A percentile compares a stretch with the other conserved stretches of the same genome.
Conservation (phyloP, 495 filamentous ascomycete species). For the Penicillium bovifimosum region DNA sequence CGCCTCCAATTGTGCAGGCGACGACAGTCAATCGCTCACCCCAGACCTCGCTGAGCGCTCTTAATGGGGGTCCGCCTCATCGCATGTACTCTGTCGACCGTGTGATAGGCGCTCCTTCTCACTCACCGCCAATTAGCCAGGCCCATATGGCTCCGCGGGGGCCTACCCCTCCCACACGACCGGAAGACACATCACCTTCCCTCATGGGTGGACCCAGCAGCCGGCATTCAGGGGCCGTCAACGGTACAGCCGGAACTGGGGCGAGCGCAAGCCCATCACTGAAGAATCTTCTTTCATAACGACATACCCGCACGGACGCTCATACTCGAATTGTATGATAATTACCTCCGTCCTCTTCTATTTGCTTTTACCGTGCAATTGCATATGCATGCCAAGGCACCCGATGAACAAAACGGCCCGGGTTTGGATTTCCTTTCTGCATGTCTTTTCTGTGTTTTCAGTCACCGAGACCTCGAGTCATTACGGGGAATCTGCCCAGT, state of each 20-base stretch:
- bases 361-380: constrained; percentile 17
- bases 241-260: constrained; percentile 34
- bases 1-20: constrained; percentile 40
- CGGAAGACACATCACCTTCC: constrained; percentile 30
- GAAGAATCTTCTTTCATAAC: constrained; percentile 65
- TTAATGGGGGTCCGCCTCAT: constrained; percentile 35
- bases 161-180: constrained; percentile 28
- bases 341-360: constrained; percentile 15
- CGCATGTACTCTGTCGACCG: constrained; percentile 35
- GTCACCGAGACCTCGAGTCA: neutral
- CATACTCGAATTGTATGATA: constrained; percentile 23
- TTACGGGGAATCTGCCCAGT: neutral
- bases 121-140: constrained; percentile 36
- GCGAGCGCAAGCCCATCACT: constrained; percentile 74
- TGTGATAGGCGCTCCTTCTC: constrained; percentile 29
- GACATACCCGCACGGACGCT: neutral
- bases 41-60: constrained; percentile 33
- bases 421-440: constrained; percentile 9
- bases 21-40: constrained; percentile 41
- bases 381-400: constrained; percentile 18
- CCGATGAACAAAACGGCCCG: constrained; percentile 18
- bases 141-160: constrained; percentile 32
- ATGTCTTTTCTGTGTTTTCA: neutral
- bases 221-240: constrained; percentile 31
- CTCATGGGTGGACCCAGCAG: constrained; percentile 22